Conservation (phyloP, 202 grass and related monocot genomes). For the Hordeum pubiflorum region DNA sequence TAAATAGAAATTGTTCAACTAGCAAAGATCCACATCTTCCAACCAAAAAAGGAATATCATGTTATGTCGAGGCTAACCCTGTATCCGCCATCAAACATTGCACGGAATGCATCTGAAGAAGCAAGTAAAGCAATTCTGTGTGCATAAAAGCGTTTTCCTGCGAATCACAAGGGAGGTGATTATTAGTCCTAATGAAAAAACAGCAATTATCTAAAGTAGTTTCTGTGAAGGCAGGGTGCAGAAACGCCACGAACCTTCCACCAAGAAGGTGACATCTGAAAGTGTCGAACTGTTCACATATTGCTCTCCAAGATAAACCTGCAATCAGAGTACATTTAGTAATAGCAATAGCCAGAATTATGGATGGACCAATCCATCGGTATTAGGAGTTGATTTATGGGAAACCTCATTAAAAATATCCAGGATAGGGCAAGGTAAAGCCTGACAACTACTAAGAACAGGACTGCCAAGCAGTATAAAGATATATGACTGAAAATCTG, state of each 20-base stretch:
- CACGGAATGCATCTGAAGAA: slow-evolving; percentile 98
- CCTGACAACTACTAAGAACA: background rate
- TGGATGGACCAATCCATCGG: background rate
- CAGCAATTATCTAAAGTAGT: background rate
- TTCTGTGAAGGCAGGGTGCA: slow-evolving; percentile 14
- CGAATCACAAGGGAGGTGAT: background rate
- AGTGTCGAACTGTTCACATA: slow-evolving; percentile 94
- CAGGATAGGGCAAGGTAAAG: background rate
- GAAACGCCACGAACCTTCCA: slow-evolving; percentile 75
- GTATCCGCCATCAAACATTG: slow-evolving; percentile 99
- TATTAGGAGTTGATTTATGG: background rate
- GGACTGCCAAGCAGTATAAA: slow-evolving; percentile 4
- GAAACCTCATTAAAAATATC: background rate
- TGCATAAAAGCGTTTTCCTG: slow-evolving; percentile 94
- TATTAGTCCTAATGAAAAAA: background rate
- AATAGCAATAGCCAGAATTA: background rate
- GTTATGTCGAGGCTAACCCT: slow-evolving; percentile 53
- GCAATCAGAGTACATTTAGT: slow-evolving; percentile 22
- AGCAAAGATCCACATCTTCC: slow-evolving; percentile 15
- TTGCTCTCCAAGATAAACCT: slow-evolving; percentile 97
- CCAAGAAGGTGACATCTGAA: slow-evolving; percentile 94
- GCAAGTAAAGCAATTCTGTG: slow-evolving; percentile 97
- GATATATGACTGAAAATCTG: slow-evolving; percentile 4
- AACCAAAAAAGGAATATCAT: slow-evolving; percentile 4
- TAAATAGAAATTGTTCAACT: background rate